Percentiles rank a stretch among this genome's conserved stretches.
These are phyloP conservation scores for Fusarium transvaalense DNA, from an alignment of 2,329 filamentous ascomycete species.

Conservation along the genomic window DNA sequence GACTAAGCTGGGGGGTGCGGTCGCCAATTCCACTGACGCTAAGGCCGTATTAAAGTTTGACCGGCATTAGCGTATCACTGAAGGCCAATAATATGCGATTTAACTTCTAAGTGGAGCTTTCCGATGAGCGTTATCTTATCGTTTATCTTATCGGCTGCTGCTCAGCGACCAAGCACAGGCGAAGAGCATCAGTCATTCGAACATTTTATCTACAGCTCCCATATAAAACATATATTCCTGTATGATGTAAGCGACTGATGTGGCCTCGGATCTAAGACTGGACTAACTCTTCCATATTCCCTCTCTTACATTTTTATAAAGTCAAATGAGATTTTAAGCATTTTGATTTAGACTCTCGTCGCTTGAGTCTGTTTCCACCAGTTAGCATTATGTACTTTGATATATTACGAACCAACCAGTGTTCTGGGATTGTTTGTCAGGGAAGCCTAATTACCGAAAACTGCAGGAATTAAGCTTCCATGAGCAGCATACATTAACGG, in stretches of 20 bases:
- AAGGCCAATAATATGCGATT: conserved; percentile 3
- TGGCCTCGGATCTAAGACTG: no score
- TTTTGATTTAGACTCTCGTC: no score
- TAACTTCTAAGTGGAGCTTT: not conserved
- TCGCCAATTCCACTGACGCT: conserved; percentile 59
- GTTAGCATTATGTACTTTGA: no score
- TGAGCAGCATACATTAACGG: not conserved
- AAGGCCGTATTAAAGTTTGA: conserved; percentile 55
- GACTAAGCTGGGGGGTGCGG: conserved; percentile 55
- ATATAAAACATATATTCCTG: no score
- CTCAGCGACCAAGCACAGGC: not conserved
- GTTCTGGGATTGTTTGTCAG: not conserved
- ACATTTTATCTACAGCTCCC: no score
- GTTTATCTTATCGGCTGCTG: conserved; percentile 29
- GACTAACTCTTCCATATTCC: no score
- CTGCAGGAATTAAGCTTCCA: not conserved
- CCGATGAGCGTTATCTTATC: conserved; percentile 22
- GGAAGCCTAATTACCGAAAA: not conserved
- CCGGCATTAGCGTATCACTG: conserved; percentile 45
- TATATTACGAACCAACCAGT: not conserved
- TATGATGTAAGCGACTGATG: no score
- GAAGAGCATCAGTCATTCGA: no score
- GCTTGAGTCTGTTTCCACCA: no score
- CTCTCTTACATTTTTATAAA: no score
- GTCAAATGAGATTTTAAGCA: no score